Evolutionary conservation across 2,329 filamentous ascomycete species (phyloP).

Genomic region (Penicillium corylophilum): DNA sequence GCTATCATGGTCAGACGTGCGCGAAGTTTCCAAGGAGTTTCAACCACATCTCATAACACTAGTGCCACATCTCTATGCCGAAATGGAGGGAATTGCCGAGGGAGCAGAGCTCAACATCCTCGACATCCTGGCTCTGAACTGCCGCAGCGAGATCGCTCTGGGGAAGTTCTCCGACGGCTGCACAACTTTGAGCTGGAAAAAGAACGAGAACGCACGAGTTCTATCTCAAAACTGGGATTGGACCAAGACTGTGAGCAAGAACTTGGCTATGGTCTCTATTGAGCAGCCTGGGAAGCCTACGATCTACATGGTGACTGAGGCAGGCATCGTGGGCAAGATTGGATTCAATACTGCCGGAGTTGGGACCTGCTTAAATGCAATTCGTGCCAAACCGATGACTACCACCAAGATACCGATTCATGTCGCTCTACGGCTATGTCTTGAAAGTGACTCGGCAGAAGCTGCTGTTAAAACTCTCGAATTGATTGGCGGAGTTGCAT

Average conservation of each 20-base stretch:
- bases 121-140: slow-evolving; percentile 59
- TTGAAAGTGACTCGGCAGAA: slow-evolving; percentile 52
- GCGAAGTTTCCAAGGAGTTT: slow-evolving; percentile 49
- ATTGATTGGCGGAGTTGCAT: slow-evolving; percentile 52
- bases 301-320: slow-evolving; percentile 57
- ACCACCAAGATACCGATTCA: slow-evolving; percentile 58
- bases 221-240: slow-evolving; percentile 63
- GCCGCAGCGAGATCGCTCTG: slow-evolving; percentile 60
- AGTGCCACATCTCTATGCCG: slow-evolving; percentile 41
- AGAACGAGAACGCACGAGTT: slow-evolving; percentile 34
- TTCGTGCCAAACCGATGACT: slow-evolving; percentile 57
- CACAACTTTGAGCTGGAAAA: slow-evolving; percentile 55
- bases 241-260: slow-evolving; percentile 51
- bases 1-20: slow-evolving; percentile 48
- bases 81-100: slow-evolving; percentile 55
- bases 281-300: slow-evolving; percentile 46
- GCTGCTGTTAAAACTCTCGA: slow-evolving; percentile 50
- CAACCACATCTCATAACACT: slow-evolving; percentile 42
- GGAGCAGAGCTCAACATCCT: slow-evolving; percentile 50
- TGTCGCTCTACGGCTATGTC: slow-evolving; percentile 55
- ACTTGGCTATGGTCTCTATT: slow-evolving; percentile 54
- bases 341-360: slow-evolving; percentile 61
- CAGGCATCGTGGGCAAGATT: slow-evolving; percentile 63
- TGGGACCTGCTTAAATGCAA: slow-evolving; percentile 62
- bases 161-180: slow-evolving; percentile 60